These are phyloP conservation scores for Rubus idaeus DNA, from an alignment of 306 rosid genomes.

Conservation along the genomic window DNA sequence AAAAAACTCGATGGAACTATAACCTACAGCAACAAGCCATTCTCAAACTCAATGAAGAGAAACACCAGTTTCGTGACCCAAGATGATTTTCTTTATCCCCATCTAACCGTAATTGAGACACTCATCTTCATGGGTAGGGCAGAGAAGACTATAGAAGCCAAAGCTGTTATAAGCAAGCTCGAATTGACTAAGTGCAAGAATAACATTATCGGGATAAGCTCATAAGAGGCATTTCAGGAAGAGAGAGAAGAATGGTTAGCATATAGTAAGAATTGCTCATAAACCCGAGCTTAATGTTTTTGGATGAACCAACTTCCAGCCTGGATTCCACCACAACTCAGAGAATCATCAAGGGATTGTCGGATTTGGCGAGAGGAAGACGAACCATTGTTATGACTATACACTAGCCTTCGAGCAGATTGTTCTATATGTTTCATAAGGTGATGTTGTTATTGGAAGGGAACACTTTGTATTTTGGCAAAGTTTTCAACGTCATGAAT, in stretches of 20 bases:
- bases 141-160: slow-evolving; percentile 40
- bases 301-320: slow-evolving; percentile 86
- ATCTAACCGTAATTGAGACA: slow-evolving; percentile 63
- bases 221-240: slow-evolving; percentile 67
- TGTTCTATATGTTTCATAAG: slow-evolving; percentile 70
- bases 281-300: slow-evolving; percentile 64
- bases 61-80: slow-evolving; percentile 74
- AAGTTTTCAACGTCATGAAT: slow-evolving; percentile 52
- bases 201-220: slow-evolving; percentile 44
- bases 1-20: slow-evolving; percentile 42
- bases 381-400: slow-evolving; percentile 72
- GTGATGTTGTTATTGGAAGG: slow-evolving; percentile 65
- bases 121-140: slow-evolving; percentile 59
- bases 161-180: slow-evolving; percentile 49
- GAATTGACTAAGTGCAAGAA: slow-evolving; percentile 62
- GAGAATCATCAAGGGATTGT: slow-evolving; percentile 56
- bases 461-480: slow-evolving; percentile 58
- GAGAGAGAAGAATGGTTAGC: slow-evolving; percentile 82
- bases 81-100: slow-evolving; percentile 67
- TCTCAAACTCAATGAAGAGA: slow-evolving; percentile 52
- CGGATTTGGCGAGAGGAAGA: slow-evolving; percentile 59
- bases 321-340: slow-evolving; percentile 77
- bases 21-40: slow-evolving; percentile 42
- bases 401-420: slow-evolving; percentile 77
- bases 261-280: slow-evolving; percentile 74